Evolutionary conservation across 495 filamentous ascomycete species (phyloP), one percentile per base, ranked within the genome.

Genomic region (Penicillium paxilli): DNA sequence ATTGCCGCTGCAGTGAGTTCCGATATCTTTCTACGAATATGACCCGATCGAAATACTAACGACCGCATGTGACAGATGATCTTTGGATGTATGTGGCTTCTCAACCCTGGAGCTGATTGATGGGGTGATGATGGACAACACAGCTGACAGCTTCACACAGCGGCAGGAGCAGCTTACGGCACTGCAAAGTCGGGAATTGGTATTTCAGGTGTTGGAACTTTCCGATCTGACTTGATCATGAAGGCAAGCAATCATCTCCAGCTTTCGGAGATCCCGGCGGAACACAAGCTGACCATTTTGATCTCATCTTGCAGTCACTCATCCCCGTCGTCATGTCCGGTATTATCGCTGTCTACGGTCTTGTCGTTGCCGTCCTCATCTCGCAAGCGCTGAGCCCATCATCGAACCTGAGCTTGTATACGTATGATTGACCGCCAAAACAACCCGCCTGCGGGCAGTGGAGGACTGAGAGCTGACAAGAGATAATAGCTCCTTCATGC

Each of bases 291-390:
- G 50, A 63, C 37, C 12, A 14, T 21, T 38, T 49, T 58, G 23
- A 35, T 12, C 30, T n/a, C 5, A 55, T 38, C 42, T 14, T 49
- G 6, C 47, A 92, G 91, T 96, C 89, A 44, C 79, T 96, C 32
- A 93, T 95, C 64, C 94, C 93, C 49, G 92, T 98, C 58, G 90
- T 99, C 77, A 99, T 99, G 94, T 95, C 94, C 66, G 94, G 94
- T 81, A 99, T 99, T 67, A 91, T 99, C 60, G 94, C 94, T 30
- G 95, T 99, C 58, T 99, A 99, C 75, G 86, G 92, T 30, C 89
- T 99, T 41, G 94, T 99, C 58, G 90, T 99, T 58, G 85, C 93
- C 16, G 94, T 99, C 63, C 81, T 99, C 26, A 98, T 98, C 66
- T 88, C 91, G 14, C 85, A 87, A 61, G 89, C 93, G 60, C 81